A percentile compares a stretch with the other conserved stretches of the same genome.
phyloP scores from a whole-genome alignment of 805 yeast genomes.

The Metahyphopichia silvanorum region DNA sequence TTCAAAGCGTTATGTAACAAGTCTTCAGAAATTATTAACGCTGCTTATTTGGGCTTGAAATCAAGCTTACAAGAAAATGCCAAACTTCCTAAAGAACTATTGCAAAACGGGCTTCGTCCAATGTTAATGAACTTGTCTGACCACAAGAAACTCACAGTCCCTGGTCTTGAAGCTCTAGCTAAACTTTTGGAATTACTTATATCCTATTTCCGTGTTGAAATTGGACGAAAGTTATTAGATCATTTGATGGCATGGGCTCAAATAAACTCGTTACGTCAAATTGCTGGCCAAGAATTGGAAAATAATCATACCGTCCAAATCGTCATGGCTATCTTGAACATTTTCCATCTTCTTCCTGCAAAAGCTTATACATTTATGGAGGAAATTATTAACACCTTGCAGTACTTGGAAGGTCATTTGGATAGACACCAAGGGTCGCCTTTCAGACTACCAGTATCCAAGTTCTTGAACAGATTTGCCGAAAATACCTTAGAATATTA shows the following conservation, averaged over 20 bases:
- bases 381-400: constrained; percentile 73
- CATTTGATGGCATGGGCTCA: constrained; percentile 97
- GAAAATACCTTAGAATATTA: constrained; percentile 71
- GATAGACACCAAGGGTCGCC: constrained; percentile 87
- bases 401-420: constrained; percentile 74
- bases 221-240: constrained; percentile 88
- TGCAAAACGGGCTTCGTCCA: constrained; percentile 95
- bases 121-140: constrained; percentile 94
- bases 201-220: constrained; percentile 93
- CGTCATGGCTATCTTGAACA: constrained; percentile 84
- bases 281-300: constrained; percentile 76
- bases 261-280: constrained; percentile 67
- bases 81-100: constrained; percentile 85
- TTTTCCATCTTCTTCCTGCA: constrained; percentile 88
- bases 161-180: constrained; percentile 89
- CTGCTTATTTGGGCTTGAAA: constrained; percentile 86
- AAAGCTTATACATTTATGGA: constrained; percentile 91
- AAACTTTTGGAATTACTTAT: constrained; percentile 80
- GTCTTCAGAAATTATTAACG: constrained; percentile 83
- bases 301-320: constrained; percentile 81
- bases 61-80: constrained; percentile 81
- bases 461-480: constrained; percentile 80
- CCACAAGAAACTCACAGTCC: constrained; percentile 82
- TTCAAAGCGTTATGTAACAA: constrained; percentile 88
- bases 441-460: constrained; percentile 85